Percentiles rank a stretch among this genome's conserved stretches.
phyloP scores from a whole-genome alignment of 306 rosid species.

The Trifolium fragiferum region DNA sequence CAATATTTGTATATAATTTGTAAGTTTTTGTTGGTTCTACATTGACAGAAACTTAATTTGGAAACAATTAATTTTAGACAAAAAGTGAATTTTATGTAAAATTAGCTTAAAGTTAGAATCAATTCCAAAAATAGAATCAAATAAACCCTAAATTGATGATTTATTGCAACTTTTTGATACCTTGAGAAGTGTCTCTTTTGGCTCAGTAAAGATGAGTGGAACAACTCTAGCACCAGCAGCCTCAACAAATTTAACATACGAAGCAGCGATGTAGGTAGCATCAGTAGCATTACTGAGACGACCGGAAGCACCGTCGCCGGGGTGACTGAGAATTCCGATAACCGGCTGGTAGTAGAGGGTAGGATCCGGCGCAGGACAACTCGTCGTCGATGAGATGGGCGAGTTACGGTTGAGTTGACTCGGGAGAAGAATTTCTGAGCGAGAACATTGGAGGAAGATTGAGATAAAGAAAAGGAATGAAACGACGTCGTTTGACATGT shows the following conservation, averaged over 20 bases:
- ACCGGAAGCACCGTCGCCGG: slow-evolving; percentile 90
- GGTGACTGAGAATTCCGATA: slow-evolving; percentile 85
- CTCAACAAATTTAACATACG: slow-evolving; percentile 84
- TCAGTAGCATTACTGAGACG: slow-evolving; percentile 65
- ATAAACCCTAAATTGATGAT: not conserved
- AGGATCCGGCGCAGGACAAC: slow-evolving; percentile 55
- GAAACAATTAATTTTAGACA: too few relatives aligned
- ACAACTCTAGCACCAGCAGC: slow-evolving; percentile 88
- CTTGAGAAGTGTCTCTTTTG: slow-evolving; percentile 62
- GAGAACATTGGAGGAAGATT: slow-evolving; percentile 41
- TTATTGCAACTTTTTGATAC: not conserved
- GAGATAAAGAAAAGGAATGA: slow-evolving; percentile 38
- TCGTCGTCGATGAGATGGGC: not conserved
- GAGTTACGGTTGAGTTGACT: slow-evolving; percentile 52
- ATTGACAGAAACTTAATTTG: too few relatives aligned
- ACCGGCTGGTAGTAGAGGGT: slow-evolving; percentile 68
- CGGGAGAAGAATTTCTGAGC: slow-evolving; percentile 55
- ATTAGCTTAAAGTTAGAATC: too few relatives aligned
- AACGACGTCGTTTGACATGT: slow-evolving; percentile 42
- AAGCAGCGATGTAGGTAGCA: slow-evolving; percentile 77
- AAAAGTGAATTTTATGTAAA: too few relatives aligned
- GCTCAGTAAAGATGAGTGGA: slow-evolving; percentile 77
- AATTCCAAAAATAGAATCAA: not conserved
- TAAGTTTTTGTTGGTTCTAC: too few relatives aligned
- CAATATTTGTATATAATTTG: too few relatives aligned